Conservation (phyloP, 495 filamentous ascomycete species). For the Parathielavia hyrcaniae region DNA sequence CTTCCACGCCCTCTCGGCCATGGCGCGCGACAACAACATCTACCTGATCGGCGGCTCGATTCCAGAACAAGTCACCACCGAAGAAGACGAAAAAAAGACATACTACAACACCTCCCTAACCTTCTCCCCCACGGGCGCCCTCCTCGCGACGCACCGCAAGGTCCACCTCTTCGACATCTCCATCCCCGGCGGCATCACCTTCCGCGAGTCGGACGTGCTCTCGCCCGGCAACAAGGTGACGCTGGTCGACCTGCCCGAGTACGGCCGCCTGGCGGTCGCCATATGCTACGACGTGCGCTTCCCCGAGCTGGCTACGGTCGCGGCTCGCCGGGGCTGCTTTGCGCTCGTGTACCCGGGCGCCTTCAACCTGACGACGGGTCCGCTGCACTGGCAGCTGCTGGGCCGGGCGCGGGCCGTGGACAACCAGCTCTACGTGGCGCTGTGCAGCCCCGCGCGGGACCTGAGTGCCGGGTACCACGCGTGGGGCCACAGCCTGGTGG, state of each 20-base stretch:
- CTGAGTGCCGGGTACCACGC: conserved; percentile 73
- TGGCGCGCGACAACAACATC: conserved; percentile 67
- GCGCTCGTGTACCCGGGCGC: conserved; percentile 86
- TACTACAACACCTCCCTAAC: conserved; percentile 89
- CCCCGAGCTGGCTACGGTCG: conserved; percentile 87
- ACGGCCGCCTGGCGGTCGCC: conserved; percentile 75
- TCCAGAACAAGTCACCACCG: conserved; percentile 57
- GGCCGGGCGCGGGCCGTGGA: conserved; percentile 82
- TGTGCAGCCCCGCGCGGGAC: conserved; percentile 89
- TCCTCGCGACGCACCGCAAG: conserved; percentile 88
- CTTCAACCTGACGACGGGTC: conserved; percentile 90
- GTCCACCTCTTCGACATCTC: conserved; percentile 98
- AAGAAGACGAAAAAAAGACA: conserved; percentile 43
- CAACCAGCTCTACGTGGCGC: conserved; percentile 88
- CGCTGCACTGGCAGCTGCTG: conserved; percentile 81
- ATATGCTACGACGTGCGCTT: conserved; percentile 99
- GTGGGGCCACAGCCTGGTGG: conserved; percentile 83
- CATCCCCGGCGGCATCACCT: conserved; percentile 89
- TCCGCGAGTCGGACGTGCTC: conserved; percentile 84
- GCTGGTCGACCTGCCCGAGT: conserved; percentile 74
- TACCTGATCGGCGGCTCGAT: conserved; percentile 92
- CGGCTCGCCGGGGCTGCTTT: conserved; percentile 67
- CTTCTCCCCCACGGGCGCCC: conserved; percentile 66
- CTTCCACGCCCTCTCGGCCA: conserved; percentile 73
- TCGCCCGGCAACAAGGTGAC: conserved; percentile 75